A percentile compares a stretch with the other conserved stretches of the same genome.
Evolutionary conservation across 352 stramenopile genomes (phyloP).

Genomic region (Phytophthora multivora): DNA sequence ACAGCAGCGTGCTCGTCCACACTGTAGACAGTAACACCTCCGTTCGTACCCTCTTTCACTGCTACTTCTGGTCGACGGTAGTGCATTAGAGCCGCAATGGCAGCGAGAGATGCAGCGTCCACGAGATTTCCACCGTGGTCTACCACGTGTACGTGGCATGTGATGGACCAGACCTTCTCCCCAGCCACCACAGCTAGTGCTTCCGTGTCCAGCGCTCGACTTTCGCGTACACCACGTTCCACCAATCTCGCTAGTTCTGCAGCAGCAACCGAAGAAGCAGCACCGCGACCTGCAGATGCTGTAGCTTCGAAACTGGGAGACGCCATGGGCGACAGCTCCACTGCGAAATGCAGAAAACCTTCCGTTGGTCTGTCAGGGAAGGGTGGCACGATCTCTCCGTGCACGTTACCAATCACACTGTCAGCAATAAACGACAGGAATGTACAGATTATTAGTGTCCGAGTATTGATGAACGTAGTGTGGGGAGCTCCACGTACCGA

Average conservation of each 20-base stretch:
- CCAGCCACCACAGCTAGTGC: slow-evolving; percentile 93
- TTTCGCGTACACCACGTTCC: slow-evolving; percentile 91
- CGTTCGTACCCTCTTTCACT: slow-evolving; percentile 36
- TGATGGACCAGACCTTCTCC: slow-evolving; percentile 94
- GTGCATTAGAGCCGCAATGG: slow-evolving; percentile 93
- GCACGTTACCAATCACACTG: slow-evolving; percentile 82
- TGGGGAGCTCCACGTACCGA: slow-evolving; percentile 40
- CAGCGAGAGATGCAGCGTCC: slow-evolving; percentile 92
- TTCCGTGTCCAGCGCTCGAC: slow-evolving; percentile 94
- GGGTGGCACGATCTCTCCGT: slow-evolving; percentile 84
- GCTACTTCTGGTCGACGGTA: slow-evolving; percentile 93
- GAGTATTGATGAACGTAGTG: background rate
- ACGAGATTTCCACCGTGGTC: slow-evolving; percentile 94
- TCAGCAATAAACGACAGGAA: background rate
- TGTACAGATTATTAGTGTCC: background rate
- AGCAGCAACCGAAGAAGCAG: slow-evolving; percentile 48
- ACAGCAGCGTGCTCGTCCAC: slow-evolving; percentile 91
- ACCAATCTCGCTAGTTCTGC: slow-evolving; percentile 88
- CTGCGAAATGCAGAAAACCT: slow-evolving; percentile 86
- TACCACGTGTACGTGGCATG: slow-evolving; percentile 90
- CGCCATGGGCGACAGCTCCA: slow-evolving; percentile 85
- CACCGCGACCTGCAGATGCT: slow-evolving; percentile 40
- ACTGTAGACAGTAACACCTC: slow-evolving; percentile 72
- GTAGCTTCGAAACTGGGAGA: slow-evolving; percentile 77
- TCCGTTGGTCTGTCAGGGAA: slow-evolving; percentile 88